Evolutionary conservation across 2,329 filamentous ascomycete species (phyloP).

Genomic region (Aspergillus tanneri): DNA sequence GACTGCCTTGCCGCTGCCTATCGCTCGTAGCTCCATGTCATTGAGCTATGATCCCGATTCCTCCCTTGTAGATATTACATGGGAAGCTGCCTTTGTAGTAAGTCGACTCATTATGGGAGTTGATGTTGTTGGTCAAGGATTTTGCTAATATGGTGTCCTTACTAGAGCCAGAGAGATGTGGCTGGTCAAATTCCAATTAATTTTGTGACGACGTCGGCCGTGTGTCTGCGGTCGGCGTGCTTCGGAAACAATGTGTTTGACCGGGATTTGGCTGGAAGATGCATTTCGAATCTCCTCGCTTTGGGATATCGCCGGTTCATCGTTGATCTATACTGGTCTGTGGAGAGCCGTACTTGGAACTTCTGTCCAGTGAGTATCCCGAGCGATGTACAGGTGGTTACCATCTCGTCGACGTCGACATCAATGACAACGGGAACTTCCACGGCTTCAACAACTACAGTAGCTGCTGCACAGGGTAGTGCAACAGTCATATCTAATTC

Average conservation of each 20-base stretch:
- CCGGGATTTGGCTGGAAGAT: conserved; percentile 51
- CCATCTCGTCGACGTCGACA: conserved; percentile 18
- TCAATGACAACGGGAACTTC: conserved; percentile 22
- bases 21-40: conserved; percentile 37
- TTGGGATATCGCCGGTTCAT: conserved; percentile 59
- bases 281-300: conserved; percentile 63
- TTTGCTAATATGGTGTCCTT: too few relatives aligned
- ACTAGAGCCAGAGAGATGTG: conserved; percentile 60
- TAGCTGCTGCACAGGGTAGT: conserved; percentile 22
- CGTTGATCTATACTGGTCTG: conserved; percentile 65
- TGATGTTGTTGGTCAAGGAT: too few relatives aligned
- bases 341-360: conserved; percentile 53
- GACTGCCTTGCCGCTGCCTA: neutral
- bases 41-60: conserved; percentile 42
- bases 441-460: conserved; percentile 22
- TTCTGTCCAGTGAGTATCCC: conserved; percentile 61
- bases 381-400: conserved; percentile 22
- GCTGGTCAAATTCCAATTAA: conserved; percentile 61
- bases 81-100: conserved; percentile 42
- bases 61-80: conserved; percentile 39
- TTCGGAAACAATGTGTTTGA: conserved; percentile 57
- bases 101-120: conserved; percentile 15
- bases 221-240: conserved; percentile 59
- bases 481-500: conserved; percentile 25
- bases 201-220: conserved; percentile 57